phyloP scores from a whole-genome alignment of 352 stramenopile species.

The Phytophthora crassamura region DNA sequence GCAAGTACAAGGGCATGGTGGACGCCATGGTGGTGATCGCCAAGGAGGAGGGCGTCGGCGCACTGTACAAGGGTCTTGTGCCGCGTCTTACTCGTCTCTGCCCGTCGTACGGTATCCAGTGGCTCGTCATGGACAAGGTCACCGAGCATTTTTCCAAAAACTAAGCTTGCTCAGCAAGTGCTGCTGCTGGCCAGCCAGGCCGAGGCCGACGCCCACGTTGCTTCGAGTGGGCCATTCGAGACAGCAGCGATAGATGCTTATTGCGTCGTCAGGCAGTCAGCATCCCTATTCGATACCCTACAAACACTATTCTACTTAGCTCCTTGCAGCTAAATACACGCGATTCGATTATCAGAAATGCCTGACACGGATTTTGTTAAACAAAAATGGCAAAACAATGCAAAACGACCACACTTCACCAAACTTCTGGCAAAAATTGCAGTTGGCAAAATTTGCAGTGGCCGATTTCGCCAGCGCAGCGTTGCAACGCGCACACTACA shows the following conservation, averaged over 20 bases:
- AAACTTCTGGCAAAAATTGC: too few species aligned
- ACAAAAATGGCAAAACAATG: too few species aligned
- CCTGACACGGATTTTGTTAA: too few species aligned
- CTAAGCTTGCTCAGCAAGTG: conserved; percentile 22
- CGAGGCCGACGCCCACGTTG: conserved; percentile 11
- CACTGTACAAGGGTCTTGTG: conserved; percentile 98
- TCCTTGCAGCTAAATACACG: conserved; percentile 25
- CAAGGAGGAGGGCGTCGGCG: conserved; percentile 93
- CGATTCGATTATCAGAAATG: conserved; percentile 10
- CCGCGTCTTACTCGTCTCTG: conserved; percentile 93
- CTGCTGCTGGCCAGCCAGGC: conserved; percentile 7
- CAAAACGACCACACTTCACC: too few species aligned
- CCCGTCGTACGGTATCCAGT: conserved; percentile 89
- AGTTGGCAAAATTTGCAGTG: neutral
- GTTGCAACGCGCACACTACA: too few species aligned
- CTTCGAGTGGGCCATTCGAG: conserved; percentile 2
- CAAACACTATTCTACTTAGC: conserved; percentile 29
- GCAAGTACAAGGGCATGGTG: conserved; percentile 95
- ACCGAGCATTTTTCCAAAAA: conserved; percentile 75
- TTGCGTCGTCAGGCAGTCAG: conserved; percentile 17
- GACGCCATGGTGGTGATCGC: conserved; percentile 93
- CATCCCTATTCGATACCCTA: conserved; percentile 15
- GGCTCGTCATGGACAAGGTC: conserved; percentile 88
- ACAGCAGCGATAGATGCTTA: conserved; percentile 35
- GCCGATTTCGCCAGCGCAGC: too few species aligned